Conservation (phyloP, 2,329 filamentous ascomycete species). For the Exophiala lecanii-corni region DNA sequence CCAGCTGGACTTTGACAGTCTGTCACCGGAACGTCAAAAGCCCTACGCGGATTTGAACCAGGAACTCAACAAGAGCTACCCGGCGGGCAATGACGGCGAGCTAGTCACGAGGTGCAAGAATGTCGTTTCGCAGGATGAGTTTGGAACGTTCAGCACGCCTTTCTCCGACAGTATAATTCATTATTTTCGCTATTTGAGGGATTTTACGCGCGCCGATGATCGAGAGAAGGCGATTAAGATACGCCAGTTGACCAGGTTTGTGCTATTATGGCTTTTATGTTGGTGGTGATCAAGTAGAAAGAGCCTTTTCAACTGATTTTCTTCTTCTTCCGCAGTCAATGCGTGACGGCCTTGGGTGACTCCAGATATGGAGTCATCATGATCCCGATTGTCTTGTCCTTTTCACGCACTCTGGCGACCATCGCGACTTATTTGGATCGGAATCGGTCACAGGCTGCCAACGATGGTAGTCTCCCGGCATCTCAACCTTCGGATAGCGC, state of each 20-base stretch:
- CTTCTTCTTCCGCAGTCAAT: constrained; percentile 54
- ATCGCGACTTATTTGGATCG: constrained; percentile 81
- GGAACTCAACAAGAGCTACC: constrained; percentile 22
- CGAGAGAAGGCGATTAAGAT: constrained; percentile 25
- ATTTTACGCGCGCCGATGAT: constrained; percentile 22
- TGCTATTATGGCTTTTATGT: neutral
- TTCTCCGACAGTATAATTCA: constrained; percentile 24
- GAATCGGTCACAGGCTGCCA: constrained; percentile 65
- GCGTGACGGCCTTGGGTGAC: constrained; percentile 75
- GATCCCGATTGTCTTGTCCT: constrained; percentile 74
- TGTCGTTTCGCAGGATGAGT: constrained; percentile 20
- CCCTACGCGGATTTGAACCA: constrained; percentile 23
- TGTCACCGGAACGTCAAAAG: constrained; percentile 20
- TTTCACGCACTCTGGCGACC: constrained; percentile 73
- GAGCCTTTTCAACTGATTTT: neutral
- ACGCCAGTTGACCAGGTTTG: constrained; percentile 23
- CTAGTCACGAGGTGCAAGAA: constrained; percentile 21
- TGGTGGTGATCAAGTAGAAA: too few relatives aligned
- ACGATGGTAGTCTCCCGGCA: constrained; percentile 33
- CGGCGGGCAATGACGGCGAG: constrained; percentile 18
- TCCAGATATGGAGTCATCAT: constrained; percentile 75
- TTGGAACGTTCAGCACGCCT: constrained; percentile 21
- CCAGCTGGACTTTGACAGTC: constrained; percentile 24
- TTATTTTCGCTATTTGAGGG: constrained; percentile 27
- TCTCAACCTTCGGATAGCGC: constrained; percentile 45